Percentiles rank a stretch among this genome's conserved stretches.
Conservation (phyloP, 1,284 basidiomycete species). For the Termitomyces sp. region DNA sequence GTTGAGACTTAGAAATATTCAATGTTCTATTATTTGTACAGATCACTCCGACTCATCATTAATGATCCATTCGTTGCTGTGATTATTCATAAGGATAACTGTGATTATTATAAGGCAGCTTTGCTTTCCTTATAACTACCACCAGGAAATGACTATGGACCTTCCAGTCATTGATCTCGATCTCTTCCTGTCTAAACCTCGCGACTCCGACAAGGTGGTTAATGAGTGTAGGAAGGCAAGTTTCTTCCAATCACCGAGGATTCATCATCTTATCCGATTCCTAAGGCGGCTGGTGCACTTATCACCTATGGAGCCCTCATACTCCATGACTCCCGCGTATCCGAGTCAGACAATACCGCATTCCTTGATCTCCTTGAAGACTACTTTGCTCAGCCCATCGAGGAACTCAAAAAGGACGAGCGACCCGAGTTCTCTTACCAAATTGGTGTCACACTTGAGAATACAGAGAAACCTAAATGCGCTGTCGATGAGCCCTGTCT, state of each 20-base stretch:
- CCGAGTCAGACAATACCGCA: conserved; percentile 69
- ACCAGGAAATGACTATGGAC: conserved; percentile 32
- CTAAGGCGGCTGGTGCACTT: conserved; percentile 73
- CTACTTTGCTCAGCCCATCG: conserved; percentile 76
- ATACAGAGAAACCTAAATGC: conserved; percentile 90
- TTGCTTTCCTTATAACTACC: neutral
- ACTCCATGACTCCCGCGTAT: conserved; percentile 78
- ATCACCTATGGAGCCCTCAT: conserved; percentile 80
- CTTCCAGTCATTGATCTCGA: conserved; percentile 78
- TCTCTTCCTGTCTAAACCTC: conserved; percentile 52
- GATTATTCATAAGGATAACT: too few relatives aligned
- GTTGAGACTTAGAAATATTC: conserved; percentile 19
- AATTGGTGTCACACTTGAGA: conserved; percentile 85
- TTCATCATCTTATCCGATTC: conserved; percentile 5
- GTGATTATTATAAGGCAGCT: neutral
- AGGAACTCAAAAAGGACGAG: conserved; percentile 66
- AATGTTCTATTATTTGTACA: conserved; percentile 23
- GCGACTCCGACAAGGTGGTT: conserved; percentile 40
- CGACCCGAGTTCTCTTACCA: conserved; percentile 76
- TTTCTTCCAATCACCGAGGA: neutral
- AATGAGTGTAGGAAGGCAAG: conserved; percentile 65
- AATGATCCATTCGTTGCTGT: too few relatives aligned
- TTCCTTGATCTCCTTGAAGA: conserved; percentile 84
- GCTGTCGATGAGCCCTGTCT: conserved; percentile 73
- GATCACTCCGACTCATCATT: conserved; percentile 26